phyloP scores from a whole-genome alignment of 2,329 filamentous ascomycete genomes.

The Aureobasidium pullulans region DNA sequence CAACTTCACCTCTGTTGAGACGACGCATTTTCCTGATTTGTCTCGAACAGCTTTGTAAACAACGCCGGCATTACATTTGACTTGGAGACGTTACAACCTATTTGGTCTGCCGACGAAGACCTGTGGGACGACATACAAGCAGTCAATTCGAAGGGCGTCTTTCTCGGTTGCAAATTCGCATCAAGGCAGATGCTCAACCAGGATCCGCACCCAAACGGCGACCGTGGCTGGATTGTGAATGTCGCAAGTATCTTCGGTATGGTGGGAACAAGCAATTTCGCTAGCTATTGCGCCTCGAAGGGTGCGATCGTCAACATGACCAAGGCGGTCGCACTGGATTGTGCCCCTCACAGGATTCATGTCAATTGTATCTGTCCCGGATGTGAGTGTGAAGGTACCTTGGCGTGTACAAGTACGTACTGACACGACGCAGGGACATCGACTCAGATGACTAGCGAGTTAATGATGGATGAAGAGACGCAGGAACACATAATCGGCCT shows the following conservation, averaged over 20 bases:
- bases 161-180: constrained; percentile 34
- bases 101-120: constrained; percentile 24
- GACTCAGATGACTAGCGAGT: constrained; percentile 8
- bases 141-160: constrained; percentile 32
- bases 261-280: constrained; percentile 23
- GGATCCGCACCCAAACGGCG: constrained; percentile 22
- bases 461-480: constrained; percentile 25
- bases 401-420: neutral
- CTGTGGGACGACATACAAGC: constrained; percentile 31
- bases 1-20: neutral
- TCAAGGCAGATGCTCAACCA: constrained; percentile 32
- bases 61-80: constrained; percentile 32
- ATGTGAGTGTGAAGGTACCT: constrained; percentile 24
- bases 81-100: constrained; percentile 13
- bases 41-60: constrained; percentile 24
- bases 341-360: constrained; percentile 34
- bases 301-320: constrained; percentile 41
- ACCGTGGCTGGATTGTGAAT: constrained; percentile 34
- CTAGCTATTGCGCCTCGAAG: constrained; percentile 41
- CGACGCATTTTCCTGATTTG: neutral
- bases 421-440: neutral
- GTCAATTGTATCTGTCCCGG: constrained; percentile 38
- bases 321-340: constrained; percentile 39
- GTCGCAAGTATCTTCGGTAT: constrained; percentile 29
- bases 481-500: constrained; percentile 22